phyloP scores from a whole-genome alignment of 2,329 filamentous ascomycete species.

The Venturia oleaginea region DNA sequence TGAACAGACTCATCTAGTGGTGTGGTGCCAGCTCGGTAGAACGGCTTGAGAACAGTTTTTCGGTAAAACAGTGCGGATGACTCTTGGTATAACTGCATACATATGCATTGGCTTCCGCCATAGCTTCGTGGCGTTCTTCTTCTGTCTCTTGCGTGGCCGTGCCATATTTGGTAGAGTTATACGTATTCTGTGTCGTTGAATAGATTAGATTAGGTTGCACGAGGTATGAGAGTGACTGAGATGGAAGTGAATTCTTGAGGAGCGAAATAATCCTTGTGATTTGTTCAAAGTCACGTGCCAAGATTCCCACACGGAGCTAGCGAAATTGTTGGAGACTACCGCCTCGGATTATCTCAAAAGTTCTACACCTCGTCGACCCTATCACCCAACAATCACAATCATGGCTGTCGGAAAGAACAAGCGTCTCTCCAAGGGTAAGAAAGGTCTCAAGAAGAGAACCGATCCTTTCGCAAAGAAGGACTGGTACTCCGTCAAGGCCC shows the following conservation, averaged over 20 bases:
- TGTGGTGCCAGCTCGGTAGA: no score
- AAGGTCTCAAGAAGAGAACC: constrained; percentile 99
- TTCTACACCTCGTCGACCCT: background rate
- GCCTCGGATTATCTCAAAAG: no score
- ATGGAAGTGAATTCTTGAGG: background rate
- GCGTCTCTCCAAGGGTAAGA: constrained; percentile 99
- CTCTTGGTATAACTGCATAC: background rate
- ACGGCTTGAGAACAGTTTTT: no score
- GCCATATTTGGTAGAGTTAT: background rate
- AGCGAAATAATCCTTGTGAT: background rate
- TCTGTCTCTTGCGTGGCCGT: background rate
- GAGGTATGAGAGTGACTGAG: no score
- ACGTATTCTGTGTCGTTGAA: no score
- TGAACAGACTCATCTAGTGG: no score
- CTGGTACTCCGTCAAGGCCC: constrained; percentile 98
- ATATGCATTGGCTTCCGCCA: background rate
- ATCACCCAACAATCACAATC: constrained; percentile 27
- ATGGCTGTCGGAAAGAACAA: constrained; percentile 97
- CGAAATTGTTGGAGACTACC: no score
- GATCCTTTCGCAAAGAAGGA: constrained; percentile 99
- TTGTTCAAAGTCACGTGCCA: background rate
- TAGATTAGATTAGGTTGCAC: no score
- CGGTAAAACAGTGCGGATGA: no score
- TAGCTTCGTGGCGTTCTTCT: background rate
- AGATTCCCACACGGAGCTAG: background rate